Conservation (phyloP, 192 early-diverging fungal genomes). For the Backusella tarrabulga region DNA sequence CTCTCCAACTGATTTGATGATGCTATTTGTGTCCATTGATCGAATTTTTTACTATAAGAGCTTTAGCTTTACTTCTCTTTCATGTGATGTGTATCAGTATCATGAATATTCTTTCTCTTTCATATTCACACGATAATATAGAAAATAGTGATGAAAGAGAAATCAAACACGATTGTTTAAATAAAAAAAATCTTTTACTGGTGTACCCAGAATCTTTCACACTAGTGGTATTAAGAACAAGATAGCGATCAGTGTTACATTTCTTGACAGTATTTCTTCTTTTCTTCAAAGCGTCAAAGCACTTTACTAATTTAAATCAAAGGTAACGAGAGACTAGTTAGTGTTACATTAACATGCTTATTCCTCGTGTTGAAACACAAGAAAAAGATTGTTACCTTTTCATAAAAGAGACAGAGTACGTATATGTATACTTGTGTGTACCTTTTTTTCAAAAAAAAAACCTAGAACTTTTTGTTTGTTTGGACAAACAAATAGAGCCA, state of each 20-base stretch:
- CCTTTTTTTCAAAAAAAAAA: background rate
- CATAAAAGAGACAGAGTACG: background rate
- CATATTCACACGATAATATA: background rate
- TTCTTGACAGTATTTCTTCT: background rate
- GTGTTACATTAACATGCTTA: constrained; percentile 2
- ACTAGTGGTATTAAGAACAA: background rate
- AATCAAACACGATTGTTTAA: background rate
- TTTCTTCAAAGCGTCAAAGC: background rate
- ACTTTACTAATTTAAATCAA: background rate
- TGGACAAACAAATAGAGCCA: too few species aligned
- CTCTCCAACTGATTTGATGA: background rate
- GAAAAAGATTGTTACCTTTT: background rate
- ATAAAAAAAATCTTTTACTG: background rate
- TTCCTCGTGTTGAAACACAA: background rate
- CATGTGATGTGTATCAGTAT: background rate
- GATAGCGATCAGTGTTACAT: background rate
- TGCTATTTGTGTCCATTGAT: background rate
- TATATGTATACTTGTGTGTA: background rate
- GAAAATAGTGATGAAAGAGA: background rate
- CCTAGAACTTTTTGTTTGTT: too few species aligned
- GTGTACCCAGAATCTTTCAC: background rate
- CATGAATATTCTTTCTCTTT: background rate
- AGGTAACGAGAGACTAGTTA: background rate
- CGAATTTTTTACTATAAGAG: background rate
- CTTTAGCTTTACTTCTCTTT: background rate